Base-by-base conservation (phyloP, 139 green algal genomes). In the Chlorella sp. region DNA sequence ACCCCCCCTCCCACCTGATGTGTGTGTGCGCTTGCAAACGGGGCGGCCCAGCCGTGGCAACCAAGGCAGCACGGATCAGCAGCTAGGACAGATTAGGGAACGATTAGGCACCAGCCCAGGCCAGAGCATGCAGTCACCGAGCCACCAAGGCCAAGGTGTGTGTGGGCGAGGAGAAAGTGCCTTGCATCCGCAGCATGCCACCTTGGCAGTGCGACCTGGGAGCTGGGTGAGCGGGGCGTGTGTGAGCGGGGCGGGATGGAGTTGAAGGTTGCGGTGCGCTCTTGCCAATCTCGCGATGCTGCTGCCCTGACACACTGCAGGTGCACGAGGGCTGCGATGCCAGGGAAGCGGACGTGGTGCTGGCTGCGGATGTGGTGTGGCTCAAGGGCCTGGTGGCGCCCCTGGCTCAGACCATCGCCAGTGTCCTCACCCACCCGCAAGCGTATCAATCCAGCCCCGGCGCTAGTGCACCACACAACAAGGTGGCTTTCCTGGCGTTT, bases 331-430 rank as follows among this genome's bases (percentile, higher is more conserved):
- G 70, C 32, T 69, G 60, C 29, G 67, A 72, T 23, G 70, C 73
- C 50, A 59, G 67, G 49, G 67, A 74, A 4, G 74, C 74, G 4
- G 76, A 85, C 22, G 35, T 83, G 10, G 63, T 85, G 20, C 31
- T 85, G 22, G 80, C 80, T 27, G 76, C 72, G 30, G 80, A 85
- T 64, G 72, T 80, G 24, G 74, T 86, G 2, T 86, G 81, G 61
- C 67, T 81, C 22, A 23, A 67, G 0, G 69, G 82, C 33, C 69
- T 84, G 3, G 74, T 83, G 26, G 24, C 71, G 49, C 50, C 64
- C 4, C 70, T 84, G 31, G 35, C 78, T 1, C 42, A 55, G 2
- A 73, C 74, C 0, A 55, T 86, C 34, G 26, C 35, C n/a, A 27
- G 59, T 0, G 50, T 83, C 5, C 74, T 79, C 2, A 27, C 22